Evolutionary conservation across 805 yeast genomes (phyloP).

Genomic region (Kregervanrija fluxuum): DNA sequence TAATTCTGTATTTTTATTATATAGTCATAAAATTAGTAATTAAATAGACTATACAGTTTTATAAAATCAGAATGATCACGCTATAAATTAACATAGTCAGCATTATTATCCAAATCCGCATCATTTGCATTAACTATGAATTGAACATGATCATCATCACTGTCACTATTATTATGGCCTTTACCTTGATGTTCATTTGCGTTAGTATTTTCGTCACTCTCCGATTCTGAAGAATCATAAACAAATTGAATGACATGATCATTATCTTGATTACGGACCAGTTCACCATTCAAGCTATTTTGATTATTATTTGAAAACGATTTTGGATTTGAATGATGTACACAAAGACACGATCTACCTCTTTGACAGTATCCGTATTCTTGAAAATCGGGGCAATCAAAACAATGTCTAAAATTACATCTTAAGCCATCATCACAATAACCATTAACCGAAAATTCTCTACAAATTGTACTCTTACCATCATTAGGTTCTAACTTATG

Average conservation of each 20-base stretch:
- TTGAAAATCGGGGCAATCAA: conserved; percentile 66
- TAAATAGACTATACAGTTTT: too few relatives aligned
- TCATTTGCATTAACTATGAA: conserved; percentile 11
- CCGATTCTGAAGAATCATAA: conserved; percentile 3
- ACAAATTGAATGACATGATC: conserved; percentile 17
- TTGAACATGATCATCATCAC: conserved; percentile 13
- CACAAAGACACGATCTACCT: conserved; percentile 43
- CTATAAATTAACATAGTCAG: background rate
- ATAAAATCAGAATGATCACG: too few relatives aligned
- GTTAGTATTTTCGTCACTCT: background rate
- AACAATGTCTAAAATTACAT: conserved; percentile 52
- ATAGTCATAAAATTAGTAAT: too few relatives aligned
- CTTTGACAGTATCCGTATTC: conserved; percentile 53
- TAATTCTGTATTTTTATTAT: too few relatives aligned
- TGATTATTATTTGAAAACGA: background rate
- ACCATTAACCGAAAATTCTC: conserved; percentile 62
- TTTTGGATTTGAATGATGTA: conserved; percentile 33
- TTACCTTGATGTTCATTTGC: conserved; percentile 1
- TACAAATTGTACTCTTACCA: conserved; percentile 36
- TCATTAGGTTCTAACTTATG: conserved; percentile 38
- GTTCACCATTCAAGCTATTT: background rate
- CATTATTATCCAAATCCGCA: conserved; percentile 8
- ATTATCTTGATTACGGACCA: conserved; percentile 24
- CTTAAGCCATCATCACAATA: conserved; percentile 55
- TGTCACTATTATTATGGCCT: conserved; percentile 12